Base-by-base conservation (phyloP, 495 filamentous ascomycete genomes). In the Hyaloscypha variabilis region DNA sequence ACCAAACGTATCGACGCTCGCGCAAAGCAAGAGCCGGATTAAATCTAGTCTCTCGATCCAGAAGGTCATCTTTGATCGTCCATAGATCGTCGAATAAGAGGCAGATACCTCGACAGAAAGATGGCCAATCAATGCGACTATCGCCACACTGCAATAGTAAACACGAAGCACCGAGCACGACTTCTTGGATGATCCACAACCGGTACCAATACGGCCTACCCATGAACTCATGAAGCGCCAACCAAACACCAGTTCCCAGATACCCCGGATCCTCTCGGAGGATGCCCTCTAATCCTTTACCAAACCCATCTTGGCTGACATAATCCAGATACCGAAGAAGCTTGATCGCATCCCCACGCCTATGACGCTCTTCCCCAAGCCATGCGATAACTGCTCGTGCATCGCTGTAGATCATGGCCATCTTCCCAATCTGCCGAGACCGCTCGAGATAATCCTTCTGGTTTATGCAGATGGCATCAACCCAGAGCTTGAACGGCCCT, bases 381-480 rank as follows among this genome's bases (percentile, higher is more conserved):
- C 70, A 75, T 0, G 66, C 62, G 13, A 74, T 54, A 17, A 74
- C 73, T 24, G 19, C 17, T 29, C 34, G 34, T 11, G 69, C 74
- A 11, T 55, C 62, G 39, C 67, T 54, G 59, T 73, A 78, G 19
- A 78, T 71, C 19, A 53, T 25, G 23, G 58, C 57, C 76, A 78
- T 80, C 34, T 70, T 58, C 6, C 34, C n/a, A 24, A 78, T 67
- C 66, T 78, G 75, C 14, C 30, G 23, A 6, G 54, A 36, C 21
- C 73, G 67, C 66, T 78, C 77, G 23, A 62, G 39, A 25, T 17
- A n/a, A 62, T 76, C 66, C 31, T 69, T 60, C 62, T 78, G 76
- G 60, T 80, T 71, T 46, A 80, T 77, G 57, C 72, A 78, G 26
- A 78, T 70, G 8, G 76, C 73, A 63, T 80, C 77, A 25, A 77